Evolutionary conservation across 495 filamentous ascomycete genomes (phyloP), one percentile per base, ranked within the genome.

Genomic region (Penicillium maclennaniae): DNA sequence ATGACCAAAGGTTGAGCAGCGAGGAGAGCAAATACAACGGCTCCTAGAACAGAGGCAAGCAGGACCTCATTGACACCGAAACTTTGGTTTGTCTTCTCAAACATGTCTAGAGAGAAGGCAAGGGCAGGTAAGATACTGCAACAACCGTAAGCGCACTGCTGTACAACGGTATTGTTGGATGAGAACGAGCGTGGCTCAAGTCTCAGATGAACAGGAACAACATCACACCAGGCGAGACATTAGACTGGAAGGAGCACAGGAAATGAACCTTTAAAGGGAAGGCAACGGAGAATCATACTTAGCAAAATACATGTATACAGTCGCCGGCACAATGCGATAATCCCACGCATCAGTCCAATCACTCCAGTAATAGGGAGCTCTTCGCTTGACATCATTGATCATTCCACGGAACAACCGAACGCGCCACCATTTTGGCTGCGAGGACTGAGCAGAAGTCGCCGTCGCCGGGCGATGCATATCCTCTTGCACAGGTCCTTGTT

Each of bases 281-380:
- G 14, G 3, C 31, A 34, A 12, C 15, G 10, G 31, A 34, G 31
- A 34, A 34, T 12, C 83, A 62, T 74, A 91, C 88, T 92, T 92
- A 23, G 87, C 89, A 76, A 92, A 92, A 70, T 90, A 92, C 87
- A 91, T 93, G 69, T 91, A 91, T 43, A 93, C 76, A 31, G 88
- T 91, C 23, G 85, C 86, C 31, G 89, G 87, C 25, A 93, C 75
- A 36, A 91, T 85, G 31, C 89, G 80, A 71, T 93, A 93, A 66
- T 91, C 83, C 87, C 87, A 91, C 3, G 88, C 89, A 72, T 92
- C 89, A 26, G 70, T 76, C 86, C 85, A 91, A 69, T 93, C 89
- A 65, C 82, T 87, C 72, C 70, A 75, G 60, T 91, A 93, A 65
- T 77, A 92, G 9, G 89, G 89, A 5, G 77, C 80, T 53, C 89